Percentiles rank a stretch among this genome's conserved stretches.
These are phyloP conservation scores for Lophiotrema nucula DNA, from an alignment of 495 filamentous ascomycete genomes.

Conservation along the genomic window DNA sequence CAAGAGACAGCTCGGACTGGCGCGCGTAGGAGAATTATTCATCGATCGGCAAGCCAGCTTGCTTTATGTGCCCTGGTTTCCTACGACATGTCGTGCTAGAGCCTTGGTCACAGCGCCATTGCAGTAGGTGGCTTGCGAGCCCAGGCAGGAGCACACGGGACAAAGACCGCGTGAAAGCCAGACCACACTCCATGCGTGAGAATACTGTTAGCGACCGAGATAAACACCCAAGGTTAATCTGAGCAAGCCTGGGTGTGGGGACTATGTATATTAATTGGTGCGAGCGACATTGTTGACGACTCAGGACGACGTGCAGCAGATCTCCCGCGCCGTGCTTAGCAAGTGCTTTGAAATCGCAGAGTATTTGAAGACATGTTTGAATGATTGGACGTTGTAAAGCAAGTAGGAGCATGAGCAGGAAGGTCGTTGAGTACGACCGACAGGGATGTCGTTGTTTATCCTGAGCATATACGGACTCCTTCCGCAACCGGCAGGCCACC, in stretches of 20 bases:
- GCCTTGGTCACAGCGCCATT: not conserved
- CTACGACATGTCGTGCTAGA: not conserved
- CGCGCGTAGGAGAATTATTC: not conserved
- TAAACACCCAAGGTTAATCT: not conserved
- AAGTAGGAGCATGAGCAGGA: conserved; percentile 2
- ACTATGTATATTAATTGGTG: conserved; percentile 6
- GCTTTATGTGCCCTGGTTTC: not conserved
- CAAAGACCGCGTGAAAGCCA: not conserved
- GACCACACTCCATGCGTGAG: not conserved
- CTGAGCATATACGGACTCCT: conserved; percentile 18
- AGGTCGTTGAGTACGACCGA: conserved; percentile 4
- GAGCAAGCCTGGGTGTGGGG: conserved; percentile 4
- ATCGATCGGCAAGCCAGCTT: not conserved
- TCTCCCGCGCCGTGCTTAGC: conserved; percentile 1
- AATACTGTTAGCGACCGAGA: not conserved
- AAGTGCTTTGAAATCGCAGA: conserved; percentile 14
- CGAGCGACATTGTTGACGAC: not conserved
- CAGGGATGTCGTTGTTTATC: conserved; percentile 17
- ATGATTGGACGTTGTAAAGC: conserved; percentile 7
- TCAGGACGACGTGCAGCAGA: not conserved
- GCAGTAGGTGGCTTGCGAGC: not conserved
- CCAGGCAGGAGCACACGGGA: not conserved
- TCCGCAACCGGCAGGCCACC: conserved; percentile 17
- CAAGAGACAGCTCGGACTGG: not conserved
- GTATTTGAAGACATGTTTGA: not conserved